These are phyloP conservation scores for Phytophthora citrophthora DNA, from an alignment of 352 stramenopile genomes.

Conservation along the genomic window DNA sequence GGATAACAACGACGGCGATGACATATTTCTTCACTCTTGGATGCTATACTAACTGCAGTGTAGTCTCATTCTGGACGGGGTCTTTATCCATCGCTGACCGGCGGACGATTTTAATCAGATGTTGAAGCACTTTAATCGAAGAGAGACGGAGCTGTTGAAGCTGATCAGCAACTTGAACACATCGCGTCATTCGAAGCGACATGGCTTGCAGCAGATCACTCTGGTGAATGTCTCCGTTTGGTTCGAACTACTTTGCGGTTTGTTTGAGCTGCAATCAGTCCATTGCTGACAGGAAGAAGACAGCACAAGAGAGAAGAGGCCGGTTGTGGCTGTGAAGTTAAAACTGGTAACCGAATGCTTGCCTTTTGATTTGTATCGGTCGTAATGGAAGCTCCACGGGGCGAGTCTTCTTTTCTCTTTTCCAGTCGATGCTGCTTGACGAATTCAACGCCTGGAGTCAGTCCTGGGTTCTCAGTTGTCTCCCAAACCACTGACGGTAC, in stretches of 20 bases:
- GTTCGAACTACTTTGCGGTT: not conserved
- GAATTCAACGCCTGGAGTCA: conserved; percentile 25
- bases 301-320: conserved; percentile 34
- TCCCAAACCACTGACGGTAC: conserved; percentile 24
- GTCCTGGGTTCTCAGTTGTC: not conserved
- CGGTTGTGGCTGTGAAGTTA: not conserved
- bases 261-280: not conserved
- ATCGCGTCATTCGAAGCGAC: conserved; percentile 8
- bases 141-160: conserved; percentile 38
- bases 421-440: conserved; percentile 7
- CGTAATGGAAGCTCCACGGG: not conserved
- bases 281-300: conserved; percentile 24
- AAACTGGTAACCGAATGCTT: not conserved
- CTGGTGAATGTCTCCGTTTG: not conserved
- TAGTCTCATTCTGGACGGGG: not conserved
- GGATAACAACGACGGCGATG: not conserved
- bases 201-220: conserved; percentile 16
- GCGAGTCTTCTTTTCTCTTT: conserved; percentile 7
- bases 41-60: too few species aligned
- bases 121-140: conserved; percentile 32
- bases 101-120: conserved; percentile 15
- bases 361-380: not conserved
- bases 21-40: not conserved
- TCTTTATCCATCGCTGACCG: not conserved
- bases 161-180: conserved; percentile 32